A percentile compares a stretch with the other conserved stretches of the same genome.
phyloP scores from a whole-genome alignment of 768 basidiomycete species.

The Russula sp. region DNA sequence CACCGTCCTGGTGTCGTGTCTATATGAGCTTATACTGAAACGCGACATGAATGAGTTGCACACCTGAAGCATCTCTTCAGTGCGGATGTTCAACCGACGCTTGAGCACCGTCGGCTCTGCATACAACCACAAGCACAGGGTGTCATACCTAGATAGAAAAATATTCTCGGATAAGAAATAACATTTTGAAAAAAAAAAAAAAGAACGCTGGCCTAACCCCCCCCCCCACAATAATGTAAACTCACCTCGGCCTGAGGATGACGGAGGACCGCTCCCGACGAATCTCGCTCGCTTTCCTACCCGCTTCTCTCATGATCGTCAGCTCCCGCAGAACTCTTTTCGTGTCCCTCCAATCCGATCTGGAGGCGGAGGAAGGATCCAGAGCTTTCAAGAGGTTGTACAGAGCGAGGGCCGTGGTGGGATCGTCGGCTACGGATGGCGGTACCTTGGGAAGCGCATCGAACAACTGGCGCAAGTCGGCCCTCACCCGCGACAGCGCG shows the following conservation, averaged over 20 bases:
- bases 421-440: slow-evolving; percentile 47
- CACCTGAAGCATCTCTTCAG: slow-evolving; percentile 88
- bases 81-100: slow-evolving; percentile 64
- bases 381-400: slow-evolving; percentile 58
- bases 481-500: slow-evolving; percentile 40
- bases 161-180: background rate
- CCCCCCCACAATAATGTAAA: no score
- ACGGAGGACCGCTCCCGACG: slow-evolving; percentile 51
- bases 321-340: slow-evolving; percentile 82
- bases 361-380: slow-evolving; percentile 62
- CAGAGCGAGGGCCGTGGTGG: slow-evolving; percentile 52
- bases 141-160: slow-evolving; percentile 73
- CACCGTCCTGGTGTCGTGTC: slow-evolving; percentile 33
- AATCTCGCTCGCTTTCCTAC: slow-evolving; percentile 59
- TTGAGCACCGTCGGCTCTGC: slow-evolving; percentile 58
- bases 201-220: background rate
- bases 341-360: slow-evolving; percentile 97
- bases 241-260: slow-evolving; percentile 44
- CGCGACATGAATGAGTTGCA: slow-evolving; percentile 13
- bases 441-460: slow-evolving; percentile 50
- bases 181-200: no score
- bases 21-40: slow-evolving; percentile 9
- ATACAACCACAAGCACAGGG: slow-evolving; percentile 88
- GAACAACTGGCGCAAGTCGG: slow-evolving; percentile 44
- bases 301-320: slow-evolving; percentile 65